These are phyloP conservation scores for Rhizopus arrhizus DNA, from an alignment of 371 early-diverging fungal species.

Conservation along the genomic window DNA sequence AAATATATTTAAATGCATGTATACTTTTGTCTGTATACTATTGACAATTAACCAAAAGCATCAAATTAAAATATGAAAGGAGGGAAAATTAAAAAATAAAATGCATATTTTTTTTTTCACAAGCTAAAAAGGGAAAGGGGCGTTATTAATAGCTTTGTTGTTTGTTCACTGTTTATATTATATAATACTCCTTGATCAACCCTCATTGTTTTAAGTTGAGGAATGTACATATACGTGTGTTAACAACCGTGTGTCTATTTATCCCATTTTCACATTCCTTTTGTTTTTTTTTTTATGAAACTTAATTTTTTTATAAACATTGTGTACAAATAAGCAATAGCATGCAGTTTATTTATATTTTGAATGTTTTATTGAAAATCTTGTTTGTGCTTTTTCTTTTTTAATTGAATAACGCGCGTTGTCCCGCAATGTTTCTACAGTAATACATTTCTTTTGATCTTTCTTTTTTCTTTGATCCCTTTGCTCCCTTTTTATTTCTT, in stretches of 20 bases:
- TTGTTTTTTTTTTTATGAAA: too few relatives aligned
- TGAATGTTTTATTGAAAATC: background rate
- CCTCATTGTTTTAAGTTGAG: too few relatives aligned
- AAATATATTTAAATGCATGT: background rate
- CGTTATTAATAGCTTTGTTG: background rate
- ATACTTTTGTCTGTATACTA: conserved; percentile 2
- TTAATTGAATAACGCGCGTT: background rate
- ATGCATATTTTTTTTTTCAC: too few relatives aligned
- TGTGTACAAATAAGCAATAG: background rate
- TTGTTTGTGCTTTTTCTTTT: background rate
- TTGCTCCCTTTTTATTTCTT: too few relatives aligned
- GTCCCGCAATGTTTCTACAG: too few relatives aligned
- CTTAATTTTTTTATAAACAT: too few relatives aligned
- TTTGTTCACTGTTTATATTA: too few relatives aligned
- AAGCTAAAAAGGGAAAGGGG: background rate
- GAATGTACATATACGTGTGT: too few relatives aligned
- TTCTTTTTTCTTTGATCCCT: background rate
- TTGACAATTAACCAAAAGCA: conserved; percentile 6
- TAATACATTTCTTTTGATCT: too few relatives aligned
- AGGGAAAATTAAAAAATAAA: background rate
- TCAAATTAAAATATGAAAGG: conserved; percentile 9
- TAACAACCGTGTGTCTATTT: too few relatives aligned
- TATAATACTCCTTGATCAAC: too few relatives aligned
- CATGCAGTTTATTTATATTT: background rate
- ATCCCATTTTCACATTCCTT: too few relatives aligned